Conservation (phyloP, 805 yeast genomes). For the baker's yeast (Saccharomyces cerevisiae) region DNA sequence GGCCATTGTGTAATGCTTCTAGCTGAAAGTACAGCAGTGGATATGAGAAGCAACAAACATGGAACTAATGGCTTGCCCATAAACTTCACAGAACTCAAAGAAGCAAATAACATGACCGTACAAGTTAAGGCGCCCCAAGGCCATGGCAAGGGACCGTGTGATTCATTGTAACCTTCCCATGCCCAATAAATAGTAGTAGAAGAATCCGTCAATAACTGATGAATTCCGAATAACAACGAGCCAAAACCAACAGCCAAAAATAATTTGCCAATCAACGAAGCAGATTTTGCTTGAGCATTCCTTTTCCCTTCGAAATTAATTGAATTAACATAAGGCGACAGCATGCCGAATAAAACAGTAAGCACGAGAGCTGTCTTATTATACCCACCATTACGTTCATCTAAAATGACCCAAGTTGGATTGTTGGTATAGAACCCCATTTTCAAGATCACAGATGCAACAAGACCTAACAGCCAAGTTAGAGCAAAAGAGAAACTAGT, state of each 20-base stretch:
- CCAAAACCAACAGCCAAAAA: slow-evolving; percentile 59
- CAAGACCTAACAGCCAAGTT: slow-evolving; percentile 49
- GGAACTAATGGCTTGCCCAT: slow-evolving; percentile 21
- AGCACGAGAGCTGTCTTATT: slow-evolving; percentile 51
- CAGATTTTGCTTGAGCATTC: slow-evolving; percentile 7
- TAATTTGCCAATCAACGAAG: slow-evolving; percentile 11
- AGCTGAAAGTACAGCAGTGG: slow-evolving; percentile 23
- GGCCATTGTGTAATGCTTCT: slow-evolving; percentile 22
- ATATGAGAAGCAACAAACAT: slow-evolving; percentile 19
- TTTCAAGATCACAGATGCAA: slow-evolving; percentile 66
- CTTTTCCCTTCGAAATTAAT: slow-evolving; percentile 15
- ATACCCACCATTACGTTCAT: slow-evolving; percentile 76
- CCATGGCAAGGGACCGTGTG: slow-evolving; percentile 77
- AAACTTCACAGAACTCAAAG: slow-evolving; percentile 24
- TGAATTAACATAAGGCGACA: slow-evolving; percentile 41
- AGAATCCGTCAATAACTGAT: slow-evolving; percentile 73
- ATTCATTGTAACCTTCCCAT: slow-evolving; percentile 95
- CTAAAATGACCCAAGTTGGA: slow-evolving; percentile 95
- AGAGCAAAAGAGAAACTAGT: slow-evolving; percentile 15
- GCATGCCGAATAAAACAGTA: slow-evolving; percentile 46
- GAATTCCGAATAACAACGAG: slow-evolving; percentile 59
- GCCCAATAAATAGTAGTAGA: slow-evolving; percentile 85
- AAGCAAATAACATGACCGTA: slow-evolving; percentile 50
- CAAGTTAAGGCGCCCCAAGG: slow-evolving; percentile 57
- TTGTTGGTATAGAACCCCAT: slow-evolving; percentile 75